These are phyloP conservation scores for Verticillium albo-atrum DNA, from an alignment of 2,329 filamentous ascomycete species.

Conservation along the genomic window DNA sequence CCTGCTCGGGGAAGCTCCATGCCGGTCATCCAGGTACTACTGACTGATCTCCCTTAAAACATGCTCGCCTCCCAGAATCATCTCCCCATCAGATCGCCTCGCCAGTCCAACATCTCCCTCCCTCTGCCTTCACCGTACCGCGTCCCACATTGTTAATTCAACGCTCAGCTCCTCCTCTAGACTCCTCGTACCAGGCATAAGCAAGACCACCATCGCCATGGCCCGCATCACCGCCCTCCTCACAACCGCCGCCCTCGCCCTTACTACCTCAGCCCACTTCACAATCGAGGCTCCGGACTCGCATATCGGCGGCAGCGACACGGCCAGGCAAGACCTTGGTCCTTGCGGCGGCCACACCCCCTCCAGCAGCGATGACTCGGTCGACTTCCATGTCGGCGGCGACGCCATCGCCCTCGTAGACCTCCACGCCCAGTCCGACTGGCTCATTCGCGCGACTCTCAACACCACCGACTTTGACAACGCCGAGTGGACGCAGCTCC, in stretches of 20 bases:
- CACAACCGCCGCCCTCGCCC: conserved; percentile 24
- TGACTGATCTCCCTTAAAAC: not conserved
- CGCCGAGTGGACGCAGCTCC: conserved; percentile 51
- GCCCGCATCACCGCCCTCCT: conserved; percentile 24
- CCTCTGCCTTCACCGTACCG: not conserved
- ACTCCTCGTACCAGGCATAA: not conserved
- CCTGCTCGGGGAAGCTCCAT: not conserved
- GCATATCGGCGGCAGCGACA: conserved; percentile 43
- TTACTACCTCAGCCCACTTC: conserved; percentile 49
- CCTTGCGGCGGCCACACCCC: conserved; percentile 54
- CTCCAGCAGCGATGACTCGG: conserved; percentile 31
- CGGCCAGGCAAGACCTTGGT: conserved; percentile 35
- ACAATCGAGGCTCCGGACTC: conserved; percentile 38
- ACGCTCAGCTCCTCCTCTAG: not conserved
- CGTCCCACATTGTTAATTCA: no score
- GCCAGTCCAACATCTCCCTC: not conserved
- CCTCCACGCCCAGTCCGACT: conserved; percentile 48
- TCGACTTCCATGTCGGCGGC: conserved; percentile 53
- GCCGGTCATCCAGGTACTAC: not conserved
- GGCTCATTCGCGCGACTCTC: conserved; percentile 54
- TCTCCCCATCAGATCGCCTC: not conserved
- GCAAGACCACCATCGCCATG: conserved; percentile 7
- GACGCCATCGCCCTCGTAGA: conserved; percentile 44
- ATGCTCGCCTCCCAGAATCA: not conserved
- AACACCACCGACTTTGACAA: conserved; percentile 33